Evolutionary conservation across 1,284 basidiomycete species (phyloP), one percentile per base, ranked within the genome.

Genomic region (Sanguinoderma infundibulare): DNA sequence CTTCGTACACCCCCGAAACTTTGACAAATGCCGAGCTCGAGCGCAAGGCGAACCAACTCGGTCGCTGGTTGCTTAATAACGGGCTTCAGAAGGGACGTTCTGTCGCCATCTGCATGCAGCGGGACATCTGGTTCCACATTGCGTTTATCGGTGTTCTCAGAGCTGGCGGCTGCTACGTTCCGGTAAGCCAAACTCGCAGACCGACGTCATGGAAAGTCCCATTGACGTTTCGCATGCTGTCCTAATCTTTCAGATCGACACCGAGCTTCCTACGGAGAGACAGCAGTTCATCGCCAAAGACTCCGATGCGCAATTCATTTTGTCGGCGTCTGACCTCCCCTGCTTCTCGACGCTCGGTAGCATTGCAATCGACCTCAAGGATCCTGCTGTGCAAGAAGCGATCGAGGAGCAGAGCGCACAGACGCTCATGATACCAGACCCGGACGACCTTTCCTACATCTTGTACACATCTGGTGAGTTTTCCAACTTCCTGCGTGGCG

Each of bases 151-250:
- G 80, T 9, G 77, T 84, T 36, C 75, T 83, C 60, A 81, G 79
- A 51, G 79, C 82, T 36, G 83, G 84, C 39, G 83, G 78, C 39
- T 84, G 83, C 55, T 85, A 85, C 68, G 83, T 84, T 53, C 81
- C 83, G 28, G 83, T 84, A 52, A 47, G 63, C 55, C 3, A n/a
- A 36, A 12, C 8, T 17, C 32, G 20, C 30, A 20, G 35, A 20
- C 12, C 46, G 35, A n/a, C 32, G n/a, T 32, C 8, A 20, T 35
- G 5, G n/a, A n/a, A 12, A 34, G 30, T 14, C 10, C n/a, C 32
- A 6, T 20, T 35, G 49, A 34, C 12, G 40, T 42, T 39, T 26
- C 17, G 5, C 26, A 47, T 26, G 10, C 15, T 30, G 14, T 26
- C 26, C 24, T 38, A 38, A 36, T 35, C 26, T 38, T n/a, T 6